Percentiles rank a stretch among this genome's conserved stretches.
Evolutionary conservation across 2,329 filamentous ascomycete species (phyloP).

Genomic region (Claviceps sp.): DNA sequence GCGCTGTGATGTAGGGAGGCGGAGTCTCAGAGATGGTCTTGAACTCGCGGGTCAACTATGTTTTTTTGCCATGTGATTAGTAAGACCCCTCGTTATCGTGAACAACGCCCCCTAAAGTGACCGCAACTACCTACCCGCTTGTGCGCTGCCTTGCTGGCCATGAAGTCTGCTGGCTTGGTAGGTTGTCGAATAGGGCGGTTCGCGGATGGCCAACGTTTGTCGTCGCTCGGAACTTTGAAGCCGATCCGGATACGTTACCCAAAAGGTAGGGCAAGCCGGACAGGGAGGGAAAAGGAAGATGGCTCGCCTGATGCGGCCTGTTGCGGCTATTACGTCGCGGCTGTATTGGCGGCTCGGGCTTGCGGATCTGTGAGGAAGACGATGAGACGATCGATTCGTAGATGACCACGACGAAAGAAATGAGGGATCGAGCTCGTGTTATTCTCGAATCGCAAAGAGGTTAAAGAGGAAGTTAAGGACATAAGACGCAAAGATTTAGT

Average conservation of each 20-base stretch:
- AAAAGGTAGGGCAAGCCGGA: slow-evolving; percentile 8
- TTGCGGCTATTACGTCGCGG: not conserved
- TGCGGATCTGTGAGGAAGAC: too few relatives aligned
- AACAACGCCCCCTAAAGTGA: too few relatives aligned
- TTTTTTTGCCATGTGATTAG: slow-evolving; percentile 11
- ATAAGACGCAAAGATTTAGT: not conserved
- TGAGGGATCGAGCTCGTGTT: not conserved
- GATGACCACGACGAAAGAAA: not conserved
- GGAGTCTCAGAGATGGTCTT: slow-evolving; percentile 57
- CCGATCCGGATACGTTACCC: slow-evolving; percentile 9
- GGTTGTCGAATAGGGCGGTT: too few relatives aligned
- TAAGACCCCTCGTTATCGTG: not conserved
- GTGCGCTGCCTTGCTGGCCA: slow-evolving; percentile 61
- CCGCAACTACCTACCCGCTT: slow-evolving; percentile 44
- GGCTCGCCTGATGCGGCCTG: not conserved
- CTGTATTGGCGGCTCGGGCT: not conserved
- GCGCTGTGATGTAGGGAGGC: slow-evolving; percentile 76
- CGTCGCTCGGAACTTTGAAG: not conserved
- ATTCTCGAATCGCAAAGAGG: not conserved
- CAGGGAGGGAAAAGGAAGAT: not conserved
- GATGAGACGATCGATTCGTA: too few relatives aligned
- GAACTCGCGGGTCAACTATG: slow-evolving; percentile 47
- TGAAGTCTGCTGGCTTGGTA: slow-evolving; percentile 18
- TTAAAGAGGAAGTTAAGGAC: not conserved
- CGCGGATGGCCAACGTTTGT: not conserved